Evolutionary conservation across 805 yeast genomes (phyloP), one percentile per base, ranked within the genome.

Genomic region (Kurtzmaniella cleridarum): DNA sequence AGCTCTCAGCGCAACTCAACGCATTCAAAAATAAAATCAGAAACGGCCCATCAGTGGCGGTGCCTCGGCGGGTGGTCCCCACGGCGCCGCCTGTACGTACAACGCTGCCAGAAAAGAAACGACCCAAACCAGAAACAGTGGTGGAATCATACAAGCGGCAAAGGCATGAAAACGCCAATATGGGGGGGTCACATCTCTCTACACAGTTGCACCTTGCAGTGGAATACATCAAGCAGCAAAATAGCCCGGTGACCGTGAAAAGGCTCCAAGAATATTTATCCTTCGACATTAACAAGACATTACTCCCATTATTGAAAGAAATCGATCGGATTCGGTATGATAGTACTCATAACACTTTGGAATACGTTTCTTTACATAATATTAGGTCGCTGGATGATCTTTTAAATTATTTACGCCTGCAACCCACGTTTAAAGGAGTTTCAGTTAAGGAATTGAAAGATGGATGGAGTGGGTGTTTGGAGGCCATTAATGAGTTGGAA

Each of bases 391-490:
- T 83, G 2, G 85, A 80, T 40, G 96, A 87, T 46, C 67, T 93
- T 44, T 57, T 93, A 41, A 72, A 78, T 41, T 83, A 81, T 49
- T 71, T 93, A 44, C 74, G 89, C 50, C 69, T 79, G 17, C 96
- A 89, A 62, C 80, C 84, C 2, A 86, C 96, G 1, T 90, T 87
- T 59, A 85, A 81, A 55, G 98, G 98, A 2, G 74, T 83, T 2
- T 69, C 89, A 0, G 96, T 91, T 23, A 86, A 84, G 50, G 88
- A 83, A 47, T 60, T 80, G 36, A 79, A 79, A 51, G 96, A 88
- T 54, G 98, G 98, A 17, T 93, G 99, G 99, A 76, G 85, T 38
- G 91, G 89, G 12, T 91, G 96, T 58, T 60, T 83, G 29, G 80
- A 78, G 4, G 83, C 93, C 0, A 79, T 93, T 18, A 79, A 81